These are phyloP conservation scores for Trichoderma reesei DNA, from an alignment of 495 filamentous ascomycete species.

Conservation along the genomic window DNA sequence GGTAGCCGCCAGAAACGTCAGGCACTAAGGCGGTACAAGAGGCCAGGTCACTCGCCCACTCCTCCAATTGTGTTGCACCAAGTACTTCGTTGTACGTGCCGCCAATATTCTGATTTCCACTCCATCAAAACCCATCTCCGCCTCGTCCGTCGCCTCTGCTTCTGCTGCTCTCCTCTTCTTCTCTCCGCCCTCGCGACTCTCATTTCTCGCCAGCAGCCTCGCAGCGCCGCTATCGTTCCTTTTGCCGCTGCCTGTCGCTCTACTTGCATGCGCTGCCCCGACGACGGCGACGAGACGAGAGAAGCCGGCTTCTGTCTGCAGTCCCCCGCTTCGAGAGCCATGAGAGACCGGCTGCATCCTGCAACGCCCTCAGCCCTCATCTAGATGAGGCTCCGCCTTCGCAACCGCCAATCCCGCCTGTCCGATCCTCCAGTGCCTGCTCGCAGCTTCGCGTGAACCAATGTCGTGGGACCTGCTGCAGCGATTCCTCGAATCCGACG, in stretches of 20 bases:
- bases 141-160: neutral
- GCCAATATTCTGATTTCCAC: neutral
- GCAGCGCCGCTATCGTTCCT: neutral
- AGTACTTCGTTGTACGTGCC: neutral
- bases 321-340: constrained; percentile 9
- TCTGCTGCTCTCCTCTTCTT: neutral
- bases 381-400: constrained; percentile 7
- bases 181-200: neutral
- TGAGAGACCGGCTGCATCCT: constrained; percentile 5
- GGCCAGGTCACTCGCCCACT: neutral
- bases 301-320: neutral
- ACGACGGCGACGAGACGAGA: neutral
- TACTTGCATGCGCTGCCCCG: neutral
- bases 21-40: constrained; percentile 1
- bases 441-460: neutral
- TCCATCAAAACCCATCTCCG: neutral
- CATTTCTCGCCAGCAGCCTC: neutral
- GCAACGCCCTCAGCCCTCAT: neutral
- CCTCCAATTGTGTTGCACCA: neutral
- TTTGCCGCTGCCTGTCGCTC: neutral
- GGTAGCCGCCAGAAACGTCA: constrained; percentile 1
- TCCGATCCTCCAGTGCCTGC: neutral
- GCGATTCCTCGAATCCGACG: constrained; percentile 61
- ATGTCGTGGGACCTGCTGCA: constrained; percentile 47
- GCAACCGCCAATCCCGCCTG: neutral